Evolutionary conservation across 805 yeast species (phyloP), one percentile per base, ranked within the genome.

Genomic region (Candida pseudoglaebosa): DNA sequence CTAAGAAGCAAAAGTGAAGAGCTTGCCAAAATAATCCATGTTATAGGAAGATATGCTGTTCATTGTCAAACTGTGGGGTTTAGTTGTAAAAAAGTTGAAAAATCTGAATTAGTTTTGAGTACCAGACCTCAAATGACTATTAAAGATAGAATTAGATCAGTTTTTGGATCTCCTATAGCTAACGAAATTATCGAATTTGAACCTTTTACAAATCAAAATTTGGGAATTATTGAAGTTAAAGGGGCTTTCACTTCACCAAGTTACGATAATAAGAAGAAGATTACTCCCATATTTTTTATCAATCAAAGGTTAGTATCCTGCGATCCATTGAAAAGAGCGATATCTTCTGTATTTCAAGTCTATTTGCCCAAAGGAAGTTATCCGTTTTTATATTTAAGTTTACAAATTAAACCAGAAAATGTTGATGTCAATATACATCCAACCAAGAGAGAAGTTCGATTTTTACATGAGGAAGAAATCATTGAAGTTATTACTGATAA

Each of bases 381-480:
- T 47, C 83, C 95, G 0, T 93, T 93, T 54, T 71, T 86, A 1
- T 93, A 89, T 58, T 42, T 93, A 37, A 71, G 85, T 34, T 56
- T 93, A n/a, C 65, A 65, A 14, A 77, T 93, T 2, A 65, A 71
- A 16, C 85, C 96, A 1, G 62, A 61, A 24, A 80, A 82, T 43
- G 71, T 93, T 5, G 99, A 93, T 57, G 98, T 93, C 12, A 93
- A 93, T 55, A 82, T 93, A 10, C 99, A 93, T 54, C 99, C 99
- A 0, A 91, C 98, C 0, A 93, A 93, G 50, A 73, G 91, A 42
- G 97, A 91, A 51, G 97, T 93, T 2, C 59, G 95, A 31, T 89
- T 93, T 54, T 62, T 93, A 24, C 61, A 79, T 56, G 97, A 93
- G 50, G 93, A 84, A 32, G 97, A 90, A 53, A 88, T 93, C 15